Base-by-base conservation (phyloP, 345 rosid genomes). In the Euphorbia tirucalli region DNA sequence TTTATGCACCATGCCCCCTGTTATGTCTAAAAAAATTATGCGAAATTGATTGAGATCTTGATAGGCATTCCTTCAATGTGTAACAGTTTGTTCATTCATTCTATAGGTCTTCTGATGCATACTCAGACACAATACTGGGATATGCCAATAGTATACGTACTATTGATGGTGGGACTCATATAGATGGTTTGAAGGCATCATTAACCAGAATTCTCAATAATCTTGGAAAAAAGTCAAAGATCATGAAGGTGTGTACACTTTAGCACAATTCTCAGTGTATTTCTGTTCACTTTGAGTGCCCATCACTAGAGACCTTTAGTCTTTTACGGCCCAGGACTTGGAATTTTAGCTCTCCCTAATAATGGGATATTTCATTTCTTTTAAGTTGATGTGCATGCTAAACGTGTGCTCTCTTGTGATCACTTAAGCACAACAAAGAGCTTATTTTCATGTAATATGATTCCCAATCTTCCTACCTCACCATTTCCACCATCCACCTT, bases 61-160 rank as follows among this genome's bases (percentile, higher is more conserved):
- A 63, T 19, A 7, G 39, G 19, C 18, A 25, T 21, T 52, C 52
- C 22, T 67, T 59, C 6, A 61, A 54, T 35, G 35, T 69, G 48
- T 82, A 58, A 49, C 71, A 22, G 41, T 68, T 72, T n/a, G 44
- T 64, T 64, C 57, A 43, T 78, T 52, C 24, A 39, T 78, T 78
- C 66, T 78, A 71, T 68, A 93, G 99, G 99, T 95, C 96, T 76
- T 86, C 90, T 54, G 98, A 95, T 89, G 98, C 94, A 74, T 95
- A 95, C 82, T 90, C 99, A 55, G 99, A 92, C 84, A 92, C 94
- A 65, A 77, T 92, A 80, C 83, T 96, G 31, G 99, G 99, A 72
- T 96, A 96, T 73, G 97, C 98, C 60, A 96, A 96, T 83, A 93
- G 99, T 84, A 89, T 93, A 71, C 93, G 96, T 7, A 96, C 97